These are phyloP conservation scores for Stagonosporopsis chrysanthemi DNA, from an alignment of 2,329 filamentous ascomycete genomes.

Conservation along the genomic window DNA sequence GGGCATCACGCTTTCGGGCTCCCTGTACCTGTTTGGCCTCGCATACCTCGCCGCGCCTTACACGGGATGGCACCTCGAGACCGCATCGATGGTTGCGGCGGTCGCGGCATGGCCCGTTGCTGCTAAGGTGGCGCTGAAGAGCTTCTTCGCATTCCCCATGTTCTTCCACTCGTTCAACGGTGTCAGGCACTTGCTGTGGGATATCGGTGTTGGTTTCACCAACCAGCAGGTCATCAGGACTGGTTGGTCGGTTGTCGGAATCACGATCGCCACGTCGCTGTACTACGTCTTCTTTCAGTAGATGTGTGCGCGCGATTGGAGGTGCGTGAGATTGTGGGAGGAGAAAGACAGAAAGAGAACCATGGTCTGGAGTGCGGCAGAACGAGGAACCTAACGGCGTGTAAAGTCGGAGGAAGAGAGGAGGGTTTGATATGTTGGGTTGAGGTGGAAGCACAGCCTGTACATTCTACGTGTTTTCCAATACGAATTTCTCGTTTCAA, in stretches of 20 bases:
- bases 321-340: slow-evolving; percentile 1
- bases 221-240: slow-evolving; percentile 71
- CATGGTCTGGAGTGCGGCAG: background rate
- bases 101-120: slow-evolving; percentile 68
- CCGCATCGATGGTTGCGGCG: slow-evolving; percentile 67
- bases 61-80: slow-evolving; percentile 74
- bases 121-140: slow-evolving; percentile 67
- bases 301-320: background rate
- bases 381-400: background rate
- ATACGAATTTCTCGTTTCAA: slow-evolving; percentile 16
- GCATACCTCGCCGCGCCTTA: slow-evolving; percentile 83
- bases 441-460: slow-evolving; percentile 10
- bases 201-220: slow-evolving; percentile 67
- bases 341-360: slow-evolving; percentile 13
- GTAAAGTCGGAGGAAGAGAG: background rate
- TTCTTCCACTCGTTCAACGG: slow-evolving; percentile 74
- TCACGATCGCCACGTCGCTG: slow-evolving; percentile 55
- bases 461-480: slow-evolving; percentile 21
- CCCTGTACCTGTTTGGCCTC: slow-evolving; percentile 79
- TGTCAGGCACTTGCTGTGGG: slow-evolving; percentile 76
- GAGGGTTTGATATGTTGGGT: background rate
- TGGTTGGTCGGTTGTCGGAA: slow-evolving; percentile 68
- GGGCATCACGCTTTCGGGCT: slow-evolving; percentile 74
- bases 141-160: slow-evolving; percentile 68
- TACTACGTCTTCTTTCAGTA: slow-evolving; percentile 43